Conservation (phyloP, 768 basidiomycete species). For the Suillus variegatus region DNA sequence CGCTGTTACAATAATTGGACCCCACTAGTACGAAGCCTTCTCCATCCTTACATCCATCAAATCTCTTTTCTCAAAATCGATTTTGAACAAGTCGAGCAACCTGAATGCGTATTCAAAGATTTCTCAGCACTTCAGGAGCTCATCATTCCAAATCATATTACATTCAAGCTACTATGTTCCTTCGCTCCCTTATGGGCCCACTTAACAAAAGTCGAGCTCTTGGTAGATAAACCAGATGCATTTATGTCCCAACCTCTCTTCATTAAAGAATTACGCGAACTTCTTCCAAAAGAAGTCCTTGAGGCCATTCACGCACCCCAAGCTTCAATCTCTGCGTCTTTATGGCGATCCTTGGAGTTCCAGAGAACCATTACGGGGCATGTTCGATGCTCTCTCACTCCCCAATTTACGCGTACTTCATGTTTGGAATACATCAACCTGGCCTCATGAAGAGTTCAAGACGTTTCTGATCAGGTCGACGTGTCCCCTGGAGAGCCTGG, state of each 20-base stretch:
- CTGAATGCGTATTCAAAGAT: slow-evolving; percentile 7
- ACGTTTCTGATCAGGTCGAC: slow-evolving; percentile 19
- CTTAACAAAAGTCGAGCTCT: slow-evolving; percentile 13
- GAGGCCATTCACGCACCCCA: slow-evolving; percentile 13
- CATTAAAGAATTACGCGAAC: not conserved
- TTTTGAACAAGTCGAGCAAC: no score
- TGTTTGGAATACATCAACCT: slow-evolving; percentile 12
- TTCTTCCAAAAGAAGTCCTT: not conserved
- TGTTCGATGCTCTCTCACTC: slow-evolving; percentile 16
- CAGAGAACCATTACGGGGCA: no score
- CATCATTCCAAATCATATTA: not conserved
- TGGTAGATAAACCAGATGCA: not conserved
- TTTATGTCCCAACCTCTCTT: slow-evolving; percentile 3
- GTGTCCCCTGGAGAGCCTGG: slow-evolving; percentile 26
- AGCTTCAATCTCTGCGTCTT: slow-evolving; percentile 10
- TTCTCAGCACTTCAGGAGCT: slow-evolving; percentile 18
- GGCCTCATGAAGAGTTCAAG: slow-evolving; percentile 19
- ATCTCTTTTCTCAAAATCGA: no score
- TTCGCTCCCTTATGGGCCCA: slow-evolving; percentile 21
- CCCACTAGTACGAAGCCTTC: not conserved
- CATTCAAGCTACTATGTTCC: not conserved
- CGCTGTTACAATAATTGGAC: no score
- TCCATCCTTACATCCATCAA: not conserved
- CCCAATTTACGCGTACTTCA: slow-evolving; percentile 15
- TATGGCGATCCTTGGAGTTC: no score